Evolutionary conservation across 768 basidiomycete species (phyloP), one percentile per base, ranked within the genome.

Genomic region (Coprinopsis sp.): DNA sequence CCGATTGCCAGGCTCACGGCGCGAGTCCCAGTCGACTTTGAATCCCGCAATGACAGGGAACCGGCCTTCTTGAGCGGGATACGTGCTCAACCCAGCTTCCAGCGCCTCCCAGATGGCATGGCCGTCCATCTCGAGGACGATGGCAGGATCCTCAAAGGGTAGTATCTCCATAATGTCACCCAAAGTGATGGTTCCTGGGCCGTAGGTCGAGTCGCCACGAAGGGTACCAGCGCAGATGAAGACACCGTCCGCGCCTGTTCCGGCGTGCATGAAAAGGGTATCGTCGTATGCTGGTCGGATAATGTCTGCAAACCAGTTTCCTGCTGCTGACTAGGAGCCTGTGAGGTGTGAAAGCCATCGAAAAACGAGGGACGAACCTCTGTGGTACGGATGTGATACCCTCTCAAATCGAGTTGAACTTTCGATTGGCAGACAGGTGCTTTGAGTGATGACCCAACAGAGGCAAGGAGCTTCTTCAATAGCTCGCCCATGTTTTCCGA

Each of bases 61-160:
- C 11, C 92, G 88, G 18, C 92, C 92, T 74, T 94, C 92, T 64
- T 92, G 91, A 14, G 90, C 84, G 6, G 92, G 92, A 79, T 86
- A 94, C 43, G 77, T 87, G 48, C 68, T 70, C 5, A 96, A 67
- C 5, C 80, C 78, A 10, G 71, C 71, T 58, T 96, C 92, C 28
- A 95, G 53, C 0, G 84, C 81, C 33, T 80, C 81, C 88, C 90
- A 93, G 34, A 95, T 73, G 0, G 81, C 71, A 53, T 76, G 72
- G 2, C 92, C 91, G 52, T 89, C 81, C 13, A 95, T 61, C 60
- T 92, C 84, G 10, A 92, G 55, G 3, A 91, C 89, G 4, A 96
- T 76, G 13, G 85, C 69, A 2, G 91, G 84, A 55, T 95, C 92
- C 46, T 87, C 84, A 50, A 92, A 95, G 0, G 92, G 92, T 23